Conservation (phyloP, 2,329 filamentous ascomycete species). For the Penicillium verrucosum region DNA sequence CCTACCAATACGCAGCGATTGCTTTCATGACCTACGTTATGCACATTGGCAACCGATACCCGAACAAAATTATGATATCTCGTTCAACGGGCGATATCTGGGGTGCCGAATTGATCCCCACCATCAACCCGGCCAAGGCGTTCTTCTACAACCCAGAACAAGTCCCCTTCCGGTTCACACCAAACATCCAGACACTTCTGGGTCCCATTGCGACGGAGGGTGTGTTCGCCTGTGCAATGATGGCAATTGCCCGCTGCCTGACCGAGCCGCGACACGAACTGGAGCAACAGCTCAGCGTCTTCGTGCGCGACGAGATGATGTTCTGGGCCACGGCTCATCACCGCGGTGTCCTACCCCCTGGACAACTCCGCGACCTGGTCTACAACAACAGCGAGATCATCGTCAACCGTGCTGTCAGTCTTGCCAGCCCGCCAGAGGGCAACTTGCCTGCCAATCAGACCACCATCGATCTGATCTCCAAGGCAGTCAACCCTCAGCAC, state of each 20-base stretch:
- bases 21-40: constrained; percentile 99
- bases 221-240: constrained; percentile 90
- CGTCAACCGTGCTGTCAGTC: constrained; percentile 80
- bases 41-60: constrained; percentile 94
- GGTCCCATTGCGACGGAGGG: constrained; percentile 93
- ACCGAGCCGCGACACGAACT: constrained; percentile 79
- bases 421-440: constrained; percentile 71
- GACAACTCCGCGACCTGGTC: constrained; percentile 72
- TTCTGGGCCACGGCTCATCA: constrained; percentile 90
- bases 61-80: constrained; percentile 90
- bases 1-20: constrained; percentile 88
- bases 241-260: constrained; percentile 92
- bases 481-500: constrained; percentile 87
- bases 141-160: constrained; percentile 94
- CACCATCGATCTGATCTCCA: constrained; percentile 89
- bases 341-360: constrained; percentile 61
- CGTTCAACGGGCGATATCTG: constrained; percentile 87
- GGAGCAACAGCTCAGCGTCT: constrained; percentile 91
- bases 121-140: constrained; percentile 78
- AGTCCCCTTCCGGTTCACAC: constrained; percentile 94
- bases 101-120: constrained; percentile 90
- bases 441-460: constrained; percentile 95
- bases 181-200: constrained; percentile 94
- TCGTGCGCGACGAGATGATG: constrained; percentile 96
- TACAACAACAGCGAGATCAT: constrained; percentile 85